Evolutionary conservation across 2,329 filamentous ascomycete genomes (phyloP), one percentile per base, ranked within the genome.

Genomic region (Westerdykella ornata): DNA sequence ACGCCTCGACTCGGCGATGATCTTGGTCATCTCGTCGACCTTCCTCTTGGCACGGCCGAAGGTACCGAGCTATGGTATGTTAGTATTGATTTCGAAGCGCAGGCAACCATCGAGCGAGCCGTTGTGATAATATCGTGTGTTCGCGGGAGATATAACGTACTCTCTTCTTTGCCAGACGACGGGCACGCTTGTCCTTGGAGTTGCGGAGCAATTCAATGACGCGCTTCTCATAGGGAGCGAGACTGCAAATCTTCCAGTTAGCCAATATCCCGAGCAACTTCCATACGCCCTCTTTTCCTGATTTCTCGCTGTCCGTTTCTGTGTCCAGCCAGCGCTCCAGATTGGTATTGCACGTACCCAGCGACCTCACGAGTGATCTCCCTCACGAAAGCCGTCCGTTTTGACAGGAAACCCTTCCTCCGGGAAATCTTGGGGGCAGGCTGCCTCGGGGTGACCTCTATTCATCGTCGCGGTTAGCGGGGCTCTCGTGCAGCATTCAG

Each of bases 81-180:
- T 55, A 67, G 62, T 53, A 41, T 38, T 34, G 39, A 41, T 34
- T 45, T 2, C 12, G 22, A 11, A 26, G 8, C 3, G 22, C 8
- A 8, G 12, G 29, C 19, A 38, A 2, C 18, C n/a, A 16, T 37
- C 40, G 22, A 11, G 20, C 42, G 16, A 39, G 35, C 30, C 29
- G 32, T 34, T 20, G 28, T 41, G 28, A 18, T 26, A n/a, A 20
- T 37, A 36, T n/a, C 31, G 38, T 35, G 26, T 48, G 14, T 26
- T 26, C 22, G 22, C 12, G 34, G 13, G 44, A 35, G 39, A 32
- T 43, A 18, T 41, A 46, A 80, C 84, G 60, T 81, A 90, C 85
- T 74, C 90, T 84, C 86, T 94, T 96, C 89, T 97, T 97, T 67
- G 90, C 90, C 68, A 96, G 86, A 84, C 96, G 96, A 65, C 90